Conservation (phyloP, 345 rosid genomes). For the Gossypium australe region DNA sequence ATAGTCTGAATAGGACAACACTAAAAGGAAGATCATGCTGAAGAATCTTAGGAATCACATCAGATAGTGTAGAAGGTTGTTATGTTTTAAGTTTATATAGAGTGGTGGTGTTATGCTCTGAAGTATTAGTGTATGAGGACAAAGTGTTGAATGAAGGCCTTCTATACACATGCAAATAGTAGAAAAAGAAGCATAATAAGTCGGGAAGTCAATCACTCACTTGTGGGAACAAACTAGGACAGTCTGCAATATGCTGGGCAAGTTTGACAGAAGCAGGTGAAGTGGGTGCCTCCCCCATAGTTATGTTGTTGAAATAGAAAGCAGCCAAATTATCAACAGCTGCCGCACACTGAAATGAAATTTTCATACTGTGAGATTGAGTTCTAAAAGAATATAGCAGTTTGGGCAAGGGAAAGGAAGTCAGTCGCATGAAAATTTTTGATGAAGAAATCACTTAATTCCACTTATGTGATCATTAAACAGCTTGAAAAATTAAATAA, state of each 20-base stretch:
- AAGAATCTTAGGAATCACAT: not conserved
- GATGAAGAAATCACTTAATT: not conserved
- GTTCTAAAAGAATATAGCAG: not conserved
- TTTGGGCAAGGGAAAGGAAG: not conserved
- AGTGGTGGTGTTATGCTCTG: not conserved
- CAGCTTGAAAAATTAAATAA: slow-evolving; percentile 1
- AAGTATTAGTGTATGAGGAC: not conserved
- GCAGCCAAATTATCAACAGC: slow-evolving; percentile 96
- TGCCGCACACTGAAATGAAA: slow-evolving; percentile 75
- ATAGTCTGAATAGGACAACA: not conserved
- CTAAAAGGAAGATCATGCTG: not conserved
- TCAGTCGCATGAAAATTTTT: not conserved
- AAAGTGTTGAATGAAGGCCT: not conserved
- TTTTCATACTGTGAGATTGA: slow-evolving; percentile 14
- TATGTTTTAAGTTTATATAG: not conserved
- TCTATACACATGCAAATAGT: not conserved
- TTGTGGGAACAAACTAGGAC: slow-evolving; percentile 93
- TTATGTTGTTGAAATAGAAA: slow-evolving; percentile 91
- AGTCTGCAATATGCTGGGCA: slow-evolving; percentile 82
- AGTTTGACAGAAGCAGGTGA: slow-evolving; percentile 70
- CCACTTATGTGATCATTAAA: slow-evolving; percentile 1
- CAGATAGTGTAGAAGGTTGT: not conserved
- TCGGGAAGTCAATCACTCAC: slow-evolving; percentile 33
- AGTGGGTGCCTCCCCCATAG: slow-evolving; percentile 84
- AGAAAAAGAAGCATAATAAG: not conserved